A percentile compares a stretch with the other conserved stretches of the same genome.
Conservation (phyloP, 2,329 filamentous ascomycete species). For the Arthroderma sp. region DNA sequence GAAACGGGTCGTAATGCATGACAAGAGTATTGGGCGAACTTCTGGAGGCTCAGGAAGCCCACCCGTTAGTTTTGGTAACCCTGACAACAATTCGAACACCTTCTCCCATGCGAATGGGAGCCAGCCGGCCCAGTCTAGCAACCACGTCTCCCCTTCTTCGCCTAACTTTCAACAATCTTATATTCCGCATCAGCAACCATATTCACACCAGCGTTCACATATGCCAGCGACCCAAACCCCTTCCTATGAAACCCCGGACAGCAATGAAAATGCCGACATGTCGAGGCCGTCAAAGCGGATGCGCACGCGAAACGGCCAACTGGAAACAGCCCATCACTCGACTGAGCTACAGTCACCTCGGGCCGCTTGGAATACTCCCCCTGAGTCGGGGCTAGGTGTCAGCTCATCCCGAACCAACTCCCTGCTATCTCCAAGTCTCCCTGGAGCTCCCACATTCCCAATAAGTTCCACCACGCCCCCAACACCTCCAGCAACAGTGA, state of each 20-base stretch:
- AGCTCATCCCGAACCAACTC: not conserved
- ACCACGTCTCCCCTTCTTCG: too few relatives aligned
- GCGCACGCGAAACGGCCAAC: slow-evolving; percentile 5
- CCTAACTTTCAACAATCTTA: too few relatives aligned
- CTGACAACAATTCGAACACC: not conserved
- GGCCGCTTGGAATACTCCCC: not conserved
- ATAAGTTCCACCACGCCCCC: slow-evolving; percentile 1
- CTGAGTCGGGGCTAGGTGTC: not conserved
- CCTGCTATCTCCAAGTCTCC: not conserved
- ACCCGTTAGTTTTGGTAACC: not conserved
- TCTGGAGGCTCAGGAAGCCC: too few relatives aligned
- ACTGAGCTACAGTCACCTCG: not conserved
- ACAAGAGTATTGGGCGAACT: slow-evolving; percentile 28
- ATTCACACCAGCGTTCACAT: too few relatives aligned
- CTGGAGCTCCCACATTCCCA: not conserved
- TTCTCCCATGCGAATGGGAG: too few relatives aligned
- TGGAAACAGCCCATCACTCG: not conserved
- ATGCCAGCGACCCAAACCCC: too few relatives aligned
- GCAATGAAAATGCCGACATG: slow-evolving; percentile 6
- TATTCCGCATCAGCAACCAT: too few relatives aligned
- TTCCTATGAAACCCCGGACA: slow-evolving; percentile 8
- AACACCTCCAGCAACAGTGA: slow-evolving; percentile 3
- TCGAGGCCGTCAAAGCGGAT: slow-evolving; percentile 8
- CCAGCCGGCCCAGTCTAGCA: too few relatives aligned
- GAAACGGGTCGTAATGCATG: slow-evolving; percentile 35